Base-by-base conservation (phyloP, 768 basidiomycete genomes). In the Boletus rex-veris region DNA sequence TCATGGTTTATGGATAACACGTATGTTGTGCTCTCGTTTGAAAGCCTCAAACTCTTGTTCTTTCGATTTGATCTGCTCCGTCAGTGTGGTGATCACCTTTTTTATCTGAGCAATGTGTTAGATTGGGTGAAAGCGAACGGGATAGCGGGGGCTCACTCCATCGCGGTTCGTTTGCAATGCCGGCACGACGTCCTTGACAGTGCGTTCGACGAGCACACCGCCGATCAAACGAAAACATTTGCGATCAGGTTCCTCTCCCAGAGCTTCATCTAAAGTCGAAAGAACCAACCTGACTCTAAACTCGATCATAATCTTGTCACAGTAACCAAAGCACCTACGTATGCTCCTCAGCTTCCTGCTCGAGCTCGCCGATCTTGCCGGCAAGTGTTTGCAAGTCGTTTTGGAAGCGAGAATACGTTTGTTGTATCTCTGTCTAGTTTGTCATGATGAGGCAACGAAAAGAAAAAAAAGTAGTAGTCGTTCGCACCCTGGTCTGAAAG, bases 161-260 rank as follows among this genome's bases (percentile, higher is more conserved):
- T 93, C 87, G 47, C 82, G 78, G 64, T 94, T 98, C n/a, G 86
- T 91, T 70, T 90, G 83, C 41, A 99, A 74, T 28, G 88, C 85
- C 36, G 97, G 96, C 36, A 90, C 85, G 46, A 98, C 92, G 60
- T 98, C 96, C 67, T 88, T 86, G 43, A 98, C 97, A 3, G 95
- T 98, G 44, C 95, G 81, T 69, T 98, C 94, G 28, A 98, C 96
- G 15, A 99, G 80, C 7, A 97, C 87, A 28, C 96, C 96, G 6
- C 97, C 97, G 58, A 99, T 89, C 60, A 98, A 78, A 49, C 96
- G 86, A 75, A 98, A 99, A 73, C 97, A 98, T 75, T 92, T 94
- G 53, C 97, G 85, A 71, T 85, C 80, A 16, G 96, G 94, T 54
- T 95, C 90, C 54, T 84, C 81, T n/a, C 75, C 77, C 37, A 92